Conservation (phyloP, 495 filamentous ascomycete genomes). For the Apiosordaria backusii region DNA sequence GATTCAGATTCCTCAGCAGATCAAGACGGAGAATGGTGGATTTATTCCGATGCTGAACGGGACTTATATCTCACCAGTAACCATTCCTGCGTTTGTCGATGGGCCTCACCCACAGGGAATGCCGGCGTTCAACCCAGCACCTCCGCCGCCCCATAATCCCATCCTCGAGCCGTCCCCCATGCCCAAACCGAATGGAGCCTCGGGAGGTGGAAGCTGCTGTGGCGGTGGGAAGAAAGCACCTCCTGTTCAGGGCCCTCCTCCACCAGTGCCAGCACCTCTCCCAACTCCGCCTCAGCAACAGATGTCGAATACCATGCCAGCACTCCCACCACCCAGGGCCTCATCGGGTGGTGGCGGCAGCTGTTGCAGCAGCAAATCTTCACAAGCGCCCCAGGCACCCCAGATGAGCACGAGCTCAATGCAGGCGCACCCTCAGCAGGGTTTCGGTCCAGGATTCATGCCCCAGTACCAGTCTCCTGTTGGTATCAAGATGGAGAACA, state of each 20-base stretch:
- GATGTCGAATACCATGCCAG: not conserved
- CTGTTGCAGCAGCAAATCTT: conserved; percentile 13
- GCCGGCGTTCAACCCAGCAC: conserved; percentile 5
- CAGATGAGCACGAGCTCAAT: not conserved
- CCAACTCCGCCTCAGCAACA: not conserved
- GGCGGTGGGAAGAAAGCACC: conserved; percentile 10
- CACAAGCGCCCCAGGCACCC: not conserved
- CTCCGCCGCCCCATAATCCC: not conserved
- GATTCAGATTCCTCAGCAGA: conserved; percentile 14
- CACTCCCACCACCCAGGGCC: not conserved
- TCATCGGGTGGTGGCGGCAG: not conserved
- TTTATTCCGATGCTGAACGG: conserved; percentile 11
- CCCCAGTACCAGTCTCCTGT: conserved; percentile 20
- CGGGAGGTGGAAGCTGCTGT: conserved; percentile 16
- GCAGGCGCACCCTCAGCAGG: conserved; percentile 8
- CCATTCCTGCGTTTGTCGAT: conserved; percentile 8
- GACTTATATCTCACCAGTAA: conserved; percentile 7
- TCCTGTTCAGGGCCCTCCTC: not conserved
- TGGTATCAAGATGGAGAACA: conserved; percentile 18
- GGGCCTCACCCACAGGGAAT: conserved; percentile 13
- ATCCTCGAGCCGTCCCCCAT: conserved; percentile 9
- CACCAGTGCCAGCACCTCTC: not conserved
- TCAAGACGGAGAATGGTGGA: conserved; percentile 21
- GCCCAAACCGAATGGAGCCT: conserved; percentile 13
- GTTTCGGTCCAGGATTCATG: conserved; percentile 17